Percentiles rank a stretch among this genome's conserved stretches.
Conservation (phyloP, 1,284 basidiomycete genomes). For the Cystobasidium sp. region DNA sequence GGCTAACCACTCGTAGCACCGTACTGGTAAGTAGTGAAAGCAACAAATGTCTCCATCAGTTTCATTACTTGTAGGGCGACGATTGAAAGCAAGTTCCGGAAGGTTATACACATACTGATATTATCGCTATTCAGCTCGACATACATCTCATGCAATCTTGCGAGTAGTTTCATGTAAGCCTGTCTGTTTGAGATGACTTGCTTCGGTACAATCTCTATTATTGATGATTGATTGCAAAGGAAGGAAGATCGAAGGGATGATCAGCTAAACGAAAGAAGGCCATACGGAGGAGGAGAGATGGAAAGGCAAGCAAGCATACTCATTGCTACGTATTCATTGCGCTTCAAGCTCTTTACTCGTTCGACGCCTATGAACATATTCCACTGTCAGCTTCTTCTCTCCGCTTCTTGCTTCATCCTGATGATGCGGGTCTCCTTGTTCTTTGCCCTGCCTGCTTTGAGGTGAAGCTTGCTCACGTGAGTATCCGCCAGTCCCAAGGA, state of each 20-base stretch:
- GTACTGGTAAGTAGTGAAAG: constrained; percentile 1
- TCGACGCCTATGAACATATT: constrained; percentile 24
- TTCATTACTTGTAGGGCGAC: neutral
- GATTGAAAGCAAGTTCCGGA: neutral
- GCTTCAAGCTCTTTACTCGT: constrained; percentile 40
- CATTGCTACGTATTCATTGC: constrained; percentile 37
- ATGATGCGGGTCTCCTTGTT: no score
- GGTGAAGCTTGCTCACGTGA: constrained; percentile 24
- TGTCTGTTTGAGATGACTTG: constrained; percentile 34
- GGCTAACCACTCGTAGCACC: constrained; percentile 35
- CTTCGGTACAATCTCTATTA: constrained; percentile 35
- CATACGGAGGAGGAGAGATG: no score
- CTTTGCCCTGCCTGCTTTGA: no score
- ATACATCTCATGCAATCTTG: constrained; percentile 39
- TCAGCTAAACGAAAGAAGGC: neutral
- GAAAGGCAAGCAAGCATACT: constrained; percentile 2
- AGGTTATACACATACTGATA: constrained; percentile 13
- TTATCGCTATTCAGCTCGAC: constrained; percentile 37
- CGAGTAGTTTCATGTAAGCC: constrained; percentile 38
- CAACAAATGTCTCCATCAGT: neutral
- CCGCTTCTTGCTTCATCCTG: neutral
- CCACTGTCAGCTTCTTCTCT: neutral
- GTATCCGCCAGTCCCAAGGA: constrained; percentile 41
- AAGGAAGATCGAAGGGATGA: neutral
- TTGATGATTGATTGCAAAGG: neutral